Evolutionary conservation across 1,139 yeast species (phyloP).

Genomic region (Lizanozyma gosingica): DNA sequence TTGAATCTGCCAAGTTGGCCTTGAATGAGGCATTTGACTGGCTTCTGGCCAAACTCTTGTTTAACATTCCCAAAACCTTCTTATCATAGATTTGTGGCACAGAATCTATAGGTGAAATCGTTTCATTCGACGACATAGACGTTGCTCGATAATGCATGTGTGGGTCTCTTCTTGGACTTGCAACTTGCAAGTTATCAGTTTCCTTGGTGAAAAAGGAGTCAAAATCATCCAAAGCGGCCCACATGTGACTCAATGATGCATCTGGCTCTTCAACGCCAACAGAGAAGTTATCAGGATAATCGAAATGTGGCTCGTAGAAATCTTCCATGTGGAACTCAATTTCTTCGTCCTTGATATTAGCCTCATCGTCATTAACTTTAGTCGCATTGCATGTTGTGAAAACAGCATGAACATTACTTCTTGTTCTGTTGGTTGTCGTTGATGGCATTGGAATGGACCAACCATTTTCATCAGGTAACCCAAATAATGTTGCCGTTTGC

Average conservation of each 20-base stretch:
- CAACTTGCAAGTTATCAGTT: conserved; percentile 12
- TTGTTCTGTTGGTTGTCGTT: conserved; percentile 74
- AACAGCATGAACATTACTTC: conserved; percentile 93
- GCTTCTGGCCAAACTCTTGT: conserved; percentile 66
- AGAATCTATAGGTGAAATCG: conserved; percentile 49
- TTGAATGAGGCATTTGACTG: conserved; percentile 72
- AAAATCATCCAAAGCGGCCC: conserved; percentile 92
- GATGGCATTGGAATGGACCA: conserved; percentile 98
- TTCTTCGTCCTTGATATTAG: conserved; percentile 26
- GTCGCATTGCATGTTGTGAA: conserved; percentile 67
- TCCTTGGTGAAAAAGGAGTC: conserved; percentile 89
- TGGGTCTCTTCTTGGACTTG: not conserved
- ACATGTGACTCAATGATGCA: conserved; percentile 83
- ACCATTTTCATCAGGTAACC: conserved; percentile 94
- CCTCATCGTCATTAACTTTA: conserved; percentile 12
- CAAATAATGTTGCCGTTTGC: conserved; percentile 81
- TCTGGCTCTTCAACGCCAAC: conserved; percentile 51
- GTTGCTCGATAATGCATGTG: conserved; percentile 1
- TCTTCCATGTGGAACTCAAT: conserved; percentile 65
- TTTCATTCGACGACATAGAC: conserved; percentile 17
- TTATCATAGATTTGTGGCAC: conserved; percentile 76
- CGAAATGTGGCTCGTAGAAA: conserved; percentile 34
- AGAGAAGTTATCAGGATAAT: conserved; percentile 26
- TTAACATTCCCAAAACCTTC: conserved; percentile 67
- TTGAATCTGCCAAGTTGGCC: conserved; percentile 60